Base-by-base conservation (phyloP, 1,139 yeast genomes). In the Debaryomyces sp. region DNA sequence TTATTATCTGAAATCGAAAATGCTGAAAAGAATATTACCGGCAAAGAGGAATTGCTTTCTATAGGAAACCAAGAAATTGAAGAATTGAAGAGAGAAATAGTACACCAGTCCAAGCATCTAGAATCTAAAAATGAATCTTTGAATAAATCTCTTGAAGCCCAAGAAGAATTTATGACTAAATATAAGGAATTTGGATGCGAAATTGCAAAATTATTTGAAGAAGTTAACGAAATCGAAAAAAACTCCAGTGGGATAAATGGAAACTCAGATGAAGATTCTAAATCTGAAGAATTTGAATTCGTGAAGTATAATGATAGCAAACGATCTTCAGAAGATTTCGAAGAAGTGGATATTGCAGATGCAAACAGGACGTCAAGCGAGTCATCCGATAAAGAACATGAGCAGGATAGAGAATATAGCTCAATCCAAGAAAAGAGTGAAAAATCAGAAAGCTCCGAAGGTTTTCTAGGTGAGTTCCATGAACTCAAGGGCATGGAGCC, bases 281-380 rank as follows among this genome's bases (percentile, higher is more conserved):
- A n/a, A 24, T 44, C 47, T 23, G 45, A 42, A 34, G 45, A 42
- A 12, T 45, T 40, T 29, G 48, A 45, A 26, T 8, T 45, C 6
- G 41, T 45, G 5, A 45, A 45, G 24, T 39, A 40, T 35, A 27
- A 32, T n/a, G 48, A 40, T 10, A 21, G 30, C n/a, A 40, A 39
- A 13, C 37, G 33, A 9, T 40, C 47, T 13, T 40, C 44, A n/a
- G 47, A 45, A 34, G 47, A 45, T n/a, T 45, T 45, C 18, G 47
- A 45, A 23, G 47, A 45, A 21, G 23, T 35, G 12, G 21, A 43
- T 17, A 24, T 43, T 10, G 34, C 36, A 5, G 39, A 40, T 17
- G 35, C 26, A 12, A 34, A 40, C 7, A 13, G 12, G 22, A 39
- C 17, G 3, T 29, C 43, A 10, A 10, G 17, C 15, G 35, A 40